Percentiles rank a stretch among this genome's conserved stretches.
These are phyloP conservation scores for Rhizopus arrhizus DNA, from an alignment of 371 early-diverging fungal species.

Conservation along the genomic window DNA sequence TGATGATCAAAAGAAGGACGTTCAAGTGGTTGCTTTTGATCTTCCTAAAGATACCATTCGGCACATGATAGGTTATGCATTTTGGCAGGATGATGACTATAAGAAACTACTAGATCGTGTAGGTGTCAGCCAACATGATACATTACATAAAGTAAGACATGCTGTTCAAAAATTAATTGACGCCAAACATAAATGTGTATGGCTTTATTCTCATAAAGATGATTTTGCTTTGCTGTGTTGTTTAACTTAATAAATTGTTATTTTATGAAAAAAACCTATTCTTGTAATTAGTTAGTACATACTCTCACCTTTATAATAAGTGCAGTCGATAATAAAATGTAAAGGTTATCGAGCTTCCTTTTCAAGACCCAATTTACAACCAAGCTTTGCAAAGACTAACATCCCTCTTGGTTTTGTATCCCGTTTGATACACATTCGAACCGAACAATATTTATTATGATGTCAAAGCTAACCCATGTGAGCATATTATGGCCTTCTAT, in stretches of 20 bases:
- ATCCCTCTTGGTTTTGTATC: too few relatives aligned
- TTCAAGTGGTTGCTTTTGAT: slow-evolving; percentile 75
- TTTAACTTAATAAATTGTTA: slow-evolving; percentile 19
- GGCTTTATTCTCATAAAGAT: slow-evolving; percentile 75
- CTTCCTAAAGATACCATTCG: slow-evolving; percentile 62
- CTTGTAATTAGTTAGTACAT: too few relatives aligned
- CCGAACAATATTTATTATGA: too few relatives aligned
- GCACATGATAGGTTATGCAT: slow-evolving; percentile 57
- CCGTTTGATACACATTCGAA: too few relatives aligned
- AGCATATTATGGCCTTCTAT: too few relatives aligned
- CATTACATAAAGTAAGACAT: slow-evolving; percentile 56
- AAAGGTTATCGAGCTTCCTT: too few relatives aligned
- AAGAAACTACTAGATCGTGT: slow-evolving; percentile 47
- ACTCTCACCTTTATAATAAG: too few relatives aligned
- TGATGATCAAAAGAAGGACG: slow-evolving; percentile 55
- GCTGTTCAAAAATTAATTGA: slow-evolving; percentile 63
- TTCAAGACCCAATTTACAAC: too few relatives aligned
- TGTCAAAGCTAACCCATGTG: too few relatives aligned
- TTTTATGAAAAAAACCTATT: not conserved
- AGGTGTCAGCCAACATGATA: slow-evolving; percentile 40
- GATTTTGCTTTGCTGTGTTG: slow-evolving; percentile 61
- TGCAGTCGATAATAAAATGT: too few relatives aligned
- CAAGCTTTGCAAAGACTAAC: too few relatives aligned
- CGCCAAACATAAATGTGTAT: slow-evolving; percentile 63
- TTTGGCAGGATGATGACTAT: slow-evolving; percentile 68